phyloP scores from a whole-genome alignment of 768 basidiomycete genomes.

The Fomitopsis serialis region DNA sequence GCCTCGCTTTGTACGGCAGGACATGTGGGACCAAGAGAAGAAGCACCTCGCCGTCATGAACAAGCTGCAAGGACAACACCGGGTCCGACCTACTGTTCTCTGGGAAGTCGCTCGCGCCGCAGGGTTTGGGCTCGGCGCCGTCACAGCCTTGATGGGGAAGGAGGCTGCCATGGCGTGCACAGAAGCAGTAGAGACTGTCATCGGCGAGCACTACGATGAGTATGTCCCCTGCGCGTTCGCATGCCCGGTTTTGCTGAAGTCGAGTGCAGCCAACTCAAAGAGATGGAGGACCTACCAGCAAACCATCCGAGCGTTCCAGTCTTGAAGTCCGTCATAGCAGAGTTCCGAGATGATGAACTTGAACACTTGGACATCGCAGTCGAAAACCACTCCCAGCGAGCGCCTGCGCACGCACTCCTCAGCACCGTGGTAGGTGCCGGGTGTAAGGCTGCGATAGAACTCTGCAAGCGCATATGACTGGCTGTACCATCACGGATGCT shows the following conservation, averaged over 20 bases:
- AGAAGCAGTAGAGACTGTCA: slow-evolving; percentile 95
- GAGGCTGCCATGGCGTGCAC: slow-evolving; percentile 99
- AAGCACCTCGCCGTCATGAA: slow-evolving; percentile 87
- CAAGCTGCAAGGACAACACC: slow-evolving; percentile 78
- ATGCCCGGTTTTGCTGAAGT: neutral
- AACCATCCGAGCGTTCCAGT: slow-evolving; percentile 77
- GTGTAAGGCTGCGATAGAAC: slow-evolving; percentile 85
- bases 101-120: slow-evolving; percentile 82
- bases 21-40: slow-evolving; percentile 97
- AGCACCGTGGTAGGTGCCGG: slow-evolving; percentile 81
- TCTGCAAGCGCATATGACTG: slow-evolving; percentile 53
- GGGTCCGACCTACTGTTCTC: slow-evolving; percentile 76
- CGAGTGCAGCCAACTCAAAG: slow-evolving; percentile 67
- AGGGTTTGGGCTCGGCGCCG: slow-evolving; percentile 82
- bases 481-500: neutral
- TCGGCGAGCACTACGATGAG: slow-evolving; percentile 99
- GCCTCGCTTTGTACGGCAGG: slow-evolving; percentile 37
- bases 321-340: slow-evolving; percentile 64
- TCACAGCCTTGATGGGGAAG: slow-evolving; percentile 82
- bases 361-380: slow-evolving; percentile 93
- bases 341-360: slow-evolving; percentile 92
- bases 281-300: slow-evolving; percentile 55
- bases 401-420: slow-evolving; percentile 86
- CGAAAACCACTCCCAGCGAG: slow-evolving; percentile 79
- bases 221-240: slow-evolving; percentile 35